Evolutionary conservation across 306 rosid species (phyloP).

Genomic region (Rosa chinensis): DNA sequence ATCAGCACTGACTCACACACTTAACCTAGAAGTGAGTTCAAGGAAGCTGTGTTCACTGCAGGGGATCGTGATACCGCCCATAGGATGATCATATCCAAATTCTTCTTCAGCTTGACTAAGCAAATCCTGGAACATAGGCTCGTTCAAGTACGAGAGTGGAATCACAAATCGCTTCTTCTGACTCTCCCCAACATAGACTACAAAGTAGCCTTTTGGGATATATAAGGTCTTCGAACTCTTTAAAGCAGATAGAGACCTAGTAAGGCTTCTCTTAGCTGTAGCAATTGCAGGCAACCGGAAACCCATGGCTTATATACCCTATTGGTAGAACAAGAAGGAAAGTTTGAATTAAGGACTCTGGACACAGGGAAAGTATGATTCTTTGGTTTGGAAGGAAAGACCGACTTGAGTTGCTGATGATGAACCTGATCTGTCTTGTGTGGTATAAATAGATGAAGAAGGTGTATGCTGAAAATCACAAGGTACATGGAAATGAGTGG

Average conservation of each 20-base stretch:
- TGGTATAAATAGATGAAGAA: not conserved
- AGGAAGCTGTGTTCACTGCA: constrained; percentile 22
- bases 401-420: constrained; percentile 13
- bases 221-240: not conserved
- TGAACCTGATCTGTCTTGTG: not conserved
- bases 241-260: not conserved
- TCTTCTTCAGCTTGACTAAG: not conserved
- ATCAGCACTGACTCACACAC: not conserved
- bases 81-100: constrained; percentile 24
- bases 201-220: constrained; percentile 20
- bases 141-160: no score
- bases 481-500: constrained; percentile 7
- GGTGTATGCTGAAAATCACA: not conserved
- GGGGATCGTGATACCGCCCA: constrained; percentile 18
- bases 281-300: not conserved
- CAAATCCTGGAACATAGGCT: no score
- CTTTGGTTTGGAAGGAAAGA: not conserved
- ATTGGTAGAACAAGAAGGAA: not conserved
- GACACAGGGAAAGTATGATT: not conserved
- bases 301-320: not conserved
- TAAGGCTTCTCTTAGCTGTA: not conserved
- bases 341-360: not conserved
- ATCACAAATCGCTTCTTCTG: constrained; percentile 24
- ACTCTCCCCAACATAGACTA: no score
- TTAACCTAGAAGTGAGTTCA: constrained; percentile 7